Conservation (phyloP, 1,139 yeast genomes). For the Debaryomyces nepalensis region DNA sequence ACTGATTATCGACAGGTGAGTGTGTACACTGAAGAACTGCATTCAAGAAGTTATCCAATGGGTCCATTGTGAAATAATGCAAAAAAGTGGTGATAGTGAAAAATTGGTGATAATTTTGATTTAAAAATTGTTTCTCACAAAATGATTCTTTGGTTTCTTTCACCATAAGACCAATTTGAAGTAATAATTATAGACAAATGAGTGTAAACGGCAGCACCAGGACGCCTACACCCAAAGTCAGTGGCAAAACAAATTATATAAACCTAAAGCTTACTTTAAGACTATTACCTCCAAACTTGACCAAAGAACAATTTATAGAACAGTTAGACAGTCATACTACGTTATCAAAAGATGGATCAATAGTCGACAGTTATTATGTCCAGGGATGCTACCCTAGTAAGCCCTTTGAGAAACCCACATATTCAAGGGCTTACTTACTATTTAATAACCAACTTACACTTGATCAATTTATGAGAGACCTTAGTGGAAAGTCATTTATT, state of each 20-base stretch:
- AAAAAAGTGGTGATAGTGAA: not conserved
- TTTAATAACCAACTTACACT: conserved; percentile 22
- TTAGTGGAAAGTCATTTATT: conserved; percentile 28
- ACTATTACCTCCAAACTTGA: conserved; percentile 27
- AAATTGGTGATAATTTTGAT: conserved; percentile 1
- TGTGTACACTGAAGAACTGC: conserved; percentile 10
- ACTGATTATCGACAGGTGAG: conserved; percentile 12
- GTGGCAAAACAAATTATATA: conserved; percentile 5
- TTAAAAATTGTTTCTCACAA: conserved; percentile 9
- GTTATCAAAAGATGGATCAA: conserved; percentile 9
- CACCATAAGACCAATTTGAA: not conserved
- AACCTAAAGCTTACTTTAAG: conserved; percentile 23
- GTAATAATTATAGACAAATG: conserved; percentile 1
- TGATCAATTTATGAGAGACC: conserved; percentile 20
- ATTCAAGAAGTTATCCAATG: conserved; percentile 12
- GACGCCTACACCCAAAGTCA: conserved; percentile 2
- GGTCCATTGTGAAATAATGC: conserved; percentile 9
- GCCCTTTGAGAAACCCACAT: conserved; percentile 32
- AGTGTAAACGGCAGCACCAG: conserved; percentile 4
- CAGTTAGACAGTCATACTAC: conserved; percentile 22
- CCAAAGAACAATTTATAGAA: conserved; percentile 23
- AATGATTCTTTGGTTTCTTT: not conserved
- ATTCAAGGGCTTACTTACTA: conserved; percentile 35
- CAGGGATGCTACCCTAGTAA: conserved; percentile 24
- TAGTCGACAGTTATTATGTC: conserved; percentile 23